These are phyloP conservation scores for Trametes cubensis DNA, from an alignment of 768 basidiomycete species.

Conservation along the genomic window DNA sequence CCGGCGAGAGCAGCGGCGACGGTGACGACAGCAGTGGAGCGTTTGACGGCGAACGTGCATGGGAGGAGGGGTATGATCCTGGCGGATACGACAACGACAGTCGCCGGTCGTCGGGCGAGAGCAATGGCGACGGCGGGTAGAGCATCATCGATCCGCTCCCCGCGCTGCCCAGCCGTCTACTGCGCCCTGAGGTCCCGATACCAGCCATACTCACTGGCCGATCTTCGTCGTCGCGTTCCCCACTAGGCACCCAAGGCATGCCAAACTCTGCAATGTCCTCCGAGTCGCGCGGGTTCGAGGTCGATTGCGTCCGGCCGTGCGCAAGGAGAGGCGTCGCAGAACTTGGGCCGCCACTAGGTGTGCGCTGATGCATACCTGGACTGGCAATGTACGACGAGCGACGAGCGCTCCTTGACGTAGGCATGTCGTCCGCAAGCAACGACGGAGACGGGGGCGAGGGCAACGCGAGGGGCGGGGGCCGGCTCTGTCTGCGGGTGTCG, in stretches of 20 bases:
- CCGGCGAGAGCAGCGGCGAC: not conserved
- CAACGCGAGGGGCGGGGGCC: not conserved
- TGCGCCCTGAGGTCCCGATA: slow-evolving; percentile 40
- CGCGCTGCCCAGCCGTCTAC: slow-evolving; percentile 6
- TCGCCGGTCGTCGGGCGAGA: not conserved
- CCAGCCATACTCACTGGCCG: slow-evolving; percentile 45
- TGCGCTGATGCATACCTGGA: slow-evolving; percentile 29
- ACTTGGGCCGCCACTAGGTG: slow-evolving; percentile 31
- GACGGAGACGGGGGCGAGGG: not conserved
- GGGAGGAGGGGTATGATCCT: not conserved
- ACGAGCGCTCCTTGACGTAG: slow-evolving; percentile 4
- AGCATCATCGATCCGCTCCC: not conserved
- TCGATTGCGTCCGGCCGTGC: slow-evolving; percentile 32
- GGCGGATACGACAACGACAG: not conserved
- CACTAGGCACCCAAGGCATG: slow-evolving; percentile 3
- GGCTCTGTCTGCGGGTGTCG: not conserved
- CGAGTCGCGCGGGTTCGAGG: slow-evolving; percentile 10
- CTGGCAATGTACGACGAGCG: slow-evolving; percentile 6
- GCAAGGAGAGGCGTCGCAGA: slow-evolving; percentile 38
- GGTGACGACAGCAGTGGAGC: too few relatives aligned
- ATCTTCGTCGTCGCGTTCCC: not conserved
- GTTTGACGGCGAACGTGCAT: not conserved
- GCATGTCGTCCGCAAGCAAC: too few relatives aligned
- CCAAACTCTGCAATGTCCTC: slow-evolving; percentile 31
- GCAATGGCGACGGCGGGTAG: not conserved